Evolutionary conservation across 2,329 filamentous ascomycete species (phyloP), one percentile per base, ranked within the genome.

Genomic region (Verticillium dahliae): DNA sequence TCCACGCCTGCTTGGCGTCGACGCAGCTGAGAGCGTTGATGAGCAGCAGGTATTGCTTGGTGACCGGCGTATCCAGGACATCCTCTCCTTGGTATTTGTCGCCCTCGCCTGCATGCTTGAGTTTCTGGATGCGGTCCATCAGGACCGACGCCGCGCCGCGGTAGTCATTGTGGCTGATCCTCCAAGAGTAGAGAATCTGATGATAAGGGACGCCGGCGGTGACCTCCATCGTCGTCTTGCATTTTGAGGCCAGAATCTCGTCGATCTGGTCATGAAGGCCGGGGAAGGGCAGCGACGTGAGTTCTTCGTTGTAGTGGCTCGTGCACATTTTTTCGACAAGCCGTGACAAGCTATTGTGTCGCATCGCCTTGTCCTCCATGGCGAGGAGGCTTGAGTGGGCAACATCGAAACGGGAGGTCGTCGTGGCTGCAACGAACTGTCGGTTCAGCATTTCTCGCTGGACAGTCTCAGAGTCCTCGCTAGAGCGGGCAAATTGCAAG

Each of bases 11-110:
- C 67, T 84, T 86, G 62, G 87, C 80, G 57, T 90, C 87, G 50
- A 97, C 92, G 65, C 92, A 97, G 66, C 90, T 91, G 63, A 99
- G 80, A 1, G 92, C 89, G 72, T 99, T 99, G 78, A 99, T 96
- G 55, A 99, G 84, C 64, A 92, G 83, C n/a, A 98, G 79, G 69
- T 96, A 95, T 69, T 91, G 89, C 67, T 90, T 85, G 56, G 89
- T 87, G 37, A 90, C 81, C 0, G 82, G 80, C 0, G 86, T 89
- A 67, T 89, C 86, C 11, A 87, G 76, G 4, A 80, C 79, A 64
- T 88, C 85, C 18, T 82, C 81, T 4, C 78, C 77, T 1, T 77
- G 68, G n/a, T 83, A 74, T 64, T 79, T 81, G 63, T 88, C 84
- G 3, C 83, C 85, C 65, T 87, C 83, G 31, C 85, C 84, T 0